Conservation (phyloP, 257 asterid species). For the Primulina eburnea region DNA sequence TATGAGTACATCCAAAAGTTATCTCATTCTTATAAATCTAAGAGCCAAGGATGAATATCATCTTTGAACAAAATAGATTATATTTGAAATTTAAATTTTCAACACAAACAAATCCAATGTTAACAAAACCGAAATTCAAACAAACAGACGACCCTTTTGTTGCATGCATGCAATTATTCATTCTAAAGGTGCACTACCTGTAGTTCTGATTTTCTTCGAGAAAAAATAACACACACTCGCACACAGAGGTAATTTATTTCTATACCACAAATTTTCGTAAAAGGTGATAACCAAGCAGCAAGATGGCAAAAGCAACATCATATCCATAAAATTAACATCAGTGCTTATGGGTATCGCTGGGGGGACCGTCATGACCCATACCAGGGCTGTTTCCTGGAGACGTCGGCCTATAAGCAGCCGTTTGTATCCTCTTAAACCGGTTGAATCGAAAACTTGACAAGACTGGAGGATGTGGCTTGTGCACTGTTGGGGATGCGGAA, state of each 20-base stretch:
- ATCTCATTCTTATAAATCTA: too few relatives aligned
- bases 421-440: constrained; percentile 34
- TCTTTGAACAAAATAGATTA: too few relatives aligned
- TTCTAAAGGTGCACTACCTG: not conserved
- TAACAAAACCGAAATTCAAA: constrained; percentile 3
- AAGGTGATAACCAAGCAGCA: constrained; percentile 18
- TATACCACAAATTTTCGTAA: constrained; percentile 5
- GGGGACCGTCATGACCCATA: constrained; percentile 53
- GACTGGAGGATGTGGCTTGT: constrained; percentile 10
- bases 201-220: constrained; percentile 9
- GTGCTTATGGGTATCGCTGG: constrained; percentile 17
- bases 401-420: constrained; percentile 49
- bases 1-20: too few relatives aligned
- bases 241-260: constrained; percentile 5
- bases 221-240: not conserved
- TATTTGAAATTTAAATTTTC: not conserved
- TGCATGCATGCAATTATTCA: constrained; percentile 31
- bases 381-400: constrained; percentile 71
- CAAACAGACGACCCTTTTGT: not conserved
- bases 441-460: constrained; percentile 1
- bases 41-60: too few relatives aligned
- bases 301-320: not conserved
- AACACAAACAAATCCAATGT: constrained; percentile 19
- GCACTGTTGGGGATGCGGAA: constrained; percentile 16
- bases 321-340: constrained; percentile 2